Evolutionary conservation across 805 yeast species (phyloP).

Genomic region (Lipomyces chichibuensis): DNA sequence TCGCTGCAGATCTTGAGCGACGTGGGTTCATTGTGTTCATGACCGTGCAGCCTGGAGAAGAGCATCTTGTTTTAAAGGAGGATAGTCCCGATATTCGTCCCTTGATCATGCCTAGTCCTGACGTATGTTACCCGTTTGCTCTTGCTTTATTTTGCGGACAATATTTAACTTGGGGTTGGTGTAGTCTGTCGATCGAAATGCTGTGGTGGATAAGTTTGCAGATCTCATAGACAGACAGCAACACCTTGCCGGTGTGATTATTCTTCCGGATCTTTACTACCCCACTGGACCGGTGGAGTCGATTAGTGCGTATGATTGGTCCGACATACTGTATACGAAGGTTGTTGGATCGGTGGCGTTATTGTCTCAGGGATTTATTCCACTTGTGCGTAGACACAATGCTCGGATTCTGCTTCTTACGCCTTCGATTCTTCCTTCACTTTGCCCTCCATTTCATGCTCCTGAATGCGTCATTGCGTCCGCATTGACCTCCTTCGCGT

Average conservation of each 20-base stretch:
- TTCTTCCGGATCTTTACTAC: constrained; percentile 70
- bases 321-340: constrained; percentile 51
- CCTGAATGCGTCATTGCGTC: constrained; percentile 61
- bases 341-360: constrained; percentile 55
- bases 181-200: constrained; percentile 28
- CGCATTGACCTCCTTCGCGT: constrained; percentile 48
- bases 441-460: constrained; percentile 64
- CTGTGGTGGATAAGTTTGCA: constrained; percentile 32
- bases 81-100: constrained; percentile 71
- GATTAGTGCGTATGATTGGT: constrained; percentile 57
- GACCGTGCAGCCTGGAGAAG: constrained; percentile 64
- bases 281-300: constrained; percentile 71
- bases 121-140: constrained; percentile 12
- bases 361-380: constrained; percentile 59
- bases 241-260: constrained; percentile 63
- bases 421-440: constrained; percentile 59
- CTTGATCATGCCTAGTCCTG: constrained; percentile 50
- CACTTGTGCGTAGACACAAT: constrained; percentile 55
- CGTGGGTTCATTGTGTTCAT: constrained; percentile 82
- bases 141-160: background rate
- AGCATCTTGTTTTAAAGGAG: constrained; percentile 55
- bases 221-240: constrained; percentile 44
- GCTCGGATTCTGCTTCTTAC: constrained; percentile 56
- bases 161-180: background rate
- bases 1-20: constrained; percentile 73